Base-by-base conservation (phyloP, 192 early-diverging fungal species). In the Coemansia sp. region DNA sequence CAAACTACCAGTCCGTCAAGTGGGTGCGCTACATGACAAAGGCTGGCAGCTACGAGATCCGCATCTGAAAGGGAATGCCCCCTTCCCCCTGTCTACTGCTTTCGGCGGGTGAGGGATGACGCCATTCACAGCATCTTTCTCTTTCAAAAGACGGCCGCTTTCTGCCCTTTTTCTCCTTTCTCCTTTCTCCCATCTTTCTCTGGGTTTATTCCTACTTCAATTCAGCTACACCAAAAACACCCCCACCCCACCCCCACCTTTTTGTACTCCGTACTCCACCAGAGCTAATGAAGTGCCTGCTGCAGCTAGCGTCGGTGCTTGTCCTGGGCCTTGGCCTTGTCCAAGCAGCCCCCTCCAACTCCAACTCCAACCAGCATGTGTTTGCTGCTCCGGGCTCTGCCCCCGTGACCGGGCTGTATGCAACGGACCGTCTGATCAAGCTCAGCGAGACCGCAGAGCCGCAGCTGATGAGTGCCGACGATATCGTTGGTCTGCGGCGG, bases 11-110 rank as follows among this genome's bases (percentile, higher is more conserved):
- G 64, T 91, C 90, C 71, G 94, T 98, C 45, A 98, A 98, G 82
- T 98, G 97, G 97, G 97, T 98, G 11, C 85, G 97, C 38, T 98
- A 98, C 77, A 92, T 96, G 91, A 96, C 97, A 40, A 94, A 96
- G 65, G 94, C 96, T 6, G 72, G 73, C 36, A 75, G 73, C 62
- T 75, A 81, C 54, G 65, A 75, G 54, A 75, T 81, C 55, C 57
- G 79, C 30, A 72, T 81, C 20, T 75, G 52, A 52, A 11, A 5
- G 4, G 4, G 34, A 11, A 34, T 34, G 4, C 34, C n/a, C n/a
- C n/a, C n/a, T n/a, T n/a, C n/a, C n/a, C n/a, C n/a, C n/a, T n/a
- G n/a, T 36, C 13, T 36, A 36, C 34, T 36, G 34, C 34, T 36
- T 5, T 36, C 13, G 7, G 8, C 13, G 42, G 6, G 19, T 7